These are phyloP conservation scores for Stagonosporopsis cucurbitacearum DNA, from an alignment of 2,329 filamentous ascomycete genomes.

Conservation along the genomic window DNA sequence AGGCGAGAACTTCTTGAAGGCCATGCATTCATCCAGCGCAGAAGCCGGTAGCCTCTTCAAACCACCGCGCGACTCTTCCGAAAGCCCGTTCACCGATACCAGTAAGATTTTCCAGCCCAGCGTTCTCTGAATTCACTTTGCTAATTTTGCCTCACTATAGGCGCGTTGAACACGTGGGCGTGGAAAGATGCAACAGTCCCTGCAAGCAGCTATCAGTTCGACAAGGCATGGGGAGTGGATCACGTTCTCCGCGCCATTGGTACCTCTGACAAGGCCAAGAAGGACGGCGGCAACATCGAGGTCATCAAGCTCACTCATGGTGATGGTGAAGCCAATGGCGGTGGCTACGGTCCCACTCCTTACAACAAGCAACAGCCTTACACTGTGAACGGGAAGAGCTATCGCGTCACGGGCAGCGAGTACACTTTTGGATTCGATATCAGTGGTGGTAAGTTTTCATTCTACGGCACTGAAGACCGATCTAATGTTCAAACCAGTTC, in stretches of 20 bases:
- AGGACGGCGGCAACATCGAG: constrained; percentile 8
- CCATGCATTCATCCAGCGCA: constrained; percentile 3
- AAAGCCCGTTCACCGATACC: constrained; percentile 1
- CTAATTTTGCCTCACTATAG: background rate
- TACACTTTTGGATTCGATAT: constrained; percentile 14
- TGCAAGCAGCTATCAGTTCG: background rate
- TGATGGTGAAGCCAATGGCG: background rate
- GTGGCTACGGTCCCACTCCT: constrained; percentile 1
- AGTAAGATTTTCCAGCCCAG: too few species aligned
- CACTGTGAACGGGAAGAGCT: background rate
- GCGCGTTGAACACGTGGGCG: background rate
- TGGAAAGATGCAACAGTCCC: constrained; percentile 1
- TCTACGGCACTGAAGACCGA: background rate
- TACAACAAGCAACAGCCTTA: constrained; percentile 7
- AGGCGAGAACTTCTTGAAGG: constrained; percentile 8
- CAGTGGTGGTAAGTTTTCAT: background rate
- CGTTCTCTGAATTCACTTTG: too few species aligned
- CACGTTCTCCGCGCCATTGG: constrained; percentile 8
- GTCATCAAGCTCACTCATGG: constrained; percentile 5
- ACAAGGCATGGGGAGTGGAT: constrained; percentile 5
- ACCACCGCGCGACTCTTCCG: constrained; percentile 1
- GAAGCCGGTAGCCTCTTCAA: constrained; percentile 10
- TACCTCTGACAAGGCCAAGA: constrained; percentile 6
- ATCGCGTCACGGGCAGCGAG: constrained; percentile 9
- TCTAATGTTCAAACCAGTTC: background rate